Percentiles rank a stretch among this genome's conserved stretches.
These are phyloP conservation scores for Mrakia blollopis DNA, from an alignment of 768 basidiomycete species.

Conservation along the genomic window DNA sequence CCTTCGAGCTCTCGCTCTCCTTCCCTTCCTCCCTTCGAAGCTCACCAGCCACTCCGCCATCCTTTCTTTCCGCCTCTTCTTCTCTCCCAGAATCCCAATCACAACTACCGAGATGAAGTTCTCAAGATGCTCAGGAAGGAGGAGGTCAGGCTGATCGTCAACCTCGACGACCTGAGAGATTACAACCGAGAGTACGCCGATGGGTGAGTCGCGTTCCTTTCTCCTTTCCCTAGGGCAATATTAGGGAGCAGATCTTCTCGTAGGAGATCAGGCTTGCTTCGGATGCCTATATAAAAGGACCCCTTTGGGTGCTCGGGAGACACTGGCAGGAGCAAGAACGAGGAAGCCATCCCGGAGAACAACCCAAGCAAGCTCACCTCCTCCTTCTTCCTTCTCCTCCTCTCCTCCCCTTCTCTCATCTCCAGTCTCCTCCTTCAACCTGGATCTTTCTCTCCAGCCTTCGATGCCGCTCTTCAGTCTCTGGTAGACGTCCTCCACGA, in stretches of 20 bases:
- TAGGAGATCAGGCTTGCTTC: no score
- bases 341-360: background rate
- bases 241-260: no score
- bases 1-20: background rate
- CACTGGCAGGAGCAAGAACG: no score
- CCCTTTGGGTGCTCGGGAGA: no score
- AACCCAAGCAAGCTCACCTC: background rate
- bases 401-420: background rate
- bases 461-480: constrained; percentile 74
- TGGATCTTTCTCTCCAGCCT: constrained; percentile 76
- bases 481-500: constrained; percentile 67
- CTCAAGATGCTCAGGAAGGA: constrained; percentile 73
- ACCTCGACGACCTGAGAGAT: constrained; percentile 91
- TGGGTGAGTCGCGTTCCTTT: constrained; percentile 42
- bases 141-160: constrained; percentile 84
- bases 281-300: no score
- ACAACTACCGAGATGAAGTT: constrained; percentile 80
- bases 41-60: constrained; percentile 26
- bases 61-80: background rate
- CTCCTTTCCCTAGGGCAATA: no score
- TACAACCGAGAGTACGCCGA: constrained; percentile 82
- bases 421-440: constrained; percentile 82
- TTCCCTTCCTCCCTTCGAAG: background rate
- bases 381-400: background rate
- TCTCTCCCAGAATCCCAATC: constrained; percentile 41